Evolutionary conservation across 129 eudicot species (phyloP), one percentile per base, ranked within the genome.

Genomic region (Artemisia argyi): DNA sequence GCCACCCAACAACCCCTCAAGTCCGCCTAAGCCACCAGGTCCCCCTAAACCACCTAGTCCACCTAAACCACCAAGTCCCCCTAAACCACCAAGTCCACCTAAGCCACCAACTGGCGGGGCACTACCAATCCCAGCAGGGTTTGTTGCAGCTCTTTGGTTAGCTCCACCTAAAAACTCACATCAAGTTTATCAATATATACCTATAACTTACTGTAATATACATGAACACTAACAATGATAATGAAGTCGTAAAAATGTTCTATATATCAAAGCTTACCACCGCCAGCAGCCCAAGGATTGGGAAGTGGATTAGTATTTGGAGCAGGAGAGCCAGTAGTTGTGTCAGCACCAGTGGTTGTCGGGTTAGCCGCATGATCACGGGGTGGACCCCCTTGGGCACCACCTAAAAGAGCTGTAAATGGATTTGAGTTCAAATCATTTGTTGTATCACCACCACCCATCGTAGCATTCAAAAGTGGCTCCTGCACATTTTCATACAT

Each of bases 401-500:
- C 78, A 35, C 96, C 98, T 79, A 89, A 64, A 75, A 89, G 96
- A 76, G 96, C 90, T 39, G 98, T 92, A 80, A 92, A 85, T 0
- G 98, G 98, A 74, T 92, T 92, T 9, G 96, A 77, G 52, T 83
- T 83, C 63, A 61, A 66, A 78, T 83, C 89, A 76, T 74, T 85
- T 51, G 85, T 68, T 55, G 78, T 58, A 61, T 83, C 90, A 65
- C 87, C 88, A 64, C 77, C 73, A 48, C 85, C 81, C 89, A 80
- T 80, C 20, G 92, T 87, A 13, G 96, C 96, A 81, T 90, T 87
- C 63, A 87, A 75, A 68, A 94, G 79, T 1, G 97, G 96, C 70
- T 87, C 98, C 78, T 87, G 97, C 49, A 87, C 93, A 75, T 87
- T 93, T 83, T 93, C 98, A 81, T 93, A 89, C 96, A 87, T 93